Percentiles rank a stretch among this genome's conserved stretches.
Conservation (phyloP, 352 stramenopile genomes). For the Globisporangium paroecandrum region DNA sequence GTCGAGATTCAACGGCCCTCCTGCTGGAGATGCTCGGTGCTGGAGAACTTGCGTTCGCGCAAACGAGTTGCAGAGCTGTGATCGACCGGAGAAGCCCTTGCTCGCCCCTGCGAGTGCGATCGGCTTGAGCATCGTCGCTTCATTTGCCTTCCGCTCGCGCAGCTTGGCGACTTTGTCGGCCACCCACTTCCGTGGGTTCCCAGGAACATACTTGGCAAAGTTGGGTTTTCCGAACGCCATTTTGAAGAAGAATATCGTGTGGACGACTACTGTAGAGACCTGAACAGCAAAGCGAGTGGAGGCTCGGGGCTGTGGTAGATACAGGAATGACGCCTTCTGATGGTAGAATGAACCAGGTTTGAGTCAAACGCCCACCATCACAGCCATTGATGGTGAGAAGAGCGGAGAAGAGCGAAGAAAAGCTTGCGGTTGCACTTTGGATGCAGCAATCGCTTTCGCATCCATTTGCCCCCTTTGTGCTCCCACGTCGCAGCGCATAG, state of each 20-base stretch:
- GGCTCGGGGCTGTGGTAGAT: neutral
- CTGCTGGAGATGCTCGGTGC: neutral
- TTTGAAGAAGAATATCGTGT: neutral
- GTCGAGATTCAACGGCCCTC: slow-evolving; percentile 8
- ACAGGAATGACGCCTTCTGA: neutral
- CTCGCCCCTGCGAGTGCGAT: slow-evolving; percentile 35
- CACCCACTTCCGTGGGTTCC: slow-evolving; percentile 6
- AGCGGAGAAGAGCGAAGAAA: neutral
- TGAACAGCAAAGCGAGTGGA: neutral
- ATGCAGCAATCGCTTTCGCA: neutral
- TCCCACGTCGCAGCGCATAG: slow-evolving; percentile 2
- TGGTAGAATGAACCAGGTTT: neutral
- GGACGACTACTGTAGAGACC: neutral
- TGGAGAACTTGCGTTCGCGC: slow-evolving; percentile 19
- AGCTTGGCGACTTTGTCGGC: slow-evolving; percentile 1
- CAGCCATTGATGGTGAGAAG: neutral
- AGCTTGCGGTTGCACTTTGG: neutral
- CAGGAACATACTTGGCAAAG: neutral
- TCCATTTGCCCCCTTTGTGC: neutral
- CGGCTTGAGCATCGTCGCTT: slow-evolving; percentile 26
- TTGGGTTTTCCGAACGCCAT: neutral
- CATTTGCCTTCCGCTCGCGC: slow-evolving; percentile 7
- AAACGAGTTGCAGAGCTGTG: slow-evolving; percentile 36
- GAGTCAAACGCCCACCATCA: neutral
- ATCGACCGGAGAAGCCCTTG: slow-evolving; percentile 31